Conservation (phyloP, 306 rosid genomes). For the Sindora glabra region DNA sequence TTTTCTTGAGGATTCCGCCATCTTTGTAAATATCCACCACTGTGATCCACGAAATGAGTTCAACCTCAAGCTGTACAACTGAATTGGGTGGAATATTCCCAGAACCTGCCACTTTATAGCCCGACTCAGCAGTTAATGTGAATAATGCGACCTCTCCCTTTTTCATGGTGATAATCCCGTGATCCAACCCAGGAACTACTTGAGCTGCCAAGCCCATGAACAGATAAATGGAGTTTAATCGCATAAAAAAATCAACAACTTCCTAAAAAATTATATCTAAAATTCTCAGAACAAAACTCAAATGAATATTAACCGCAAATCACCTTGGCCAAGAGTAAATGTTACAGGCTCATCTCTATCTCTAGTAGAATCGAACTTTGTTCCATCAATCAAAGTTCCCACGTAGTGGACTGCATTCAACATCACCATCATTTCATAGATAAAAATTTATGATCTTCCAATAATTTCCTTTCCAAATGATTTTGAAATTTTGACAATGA, state of each 20-base stretch:
- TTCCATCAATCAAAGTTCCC: constrained; percentile 42
- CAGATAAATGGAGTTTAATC: background rate
- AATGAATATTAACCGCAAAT: background rate
- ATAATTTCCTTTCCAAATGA: background rate
- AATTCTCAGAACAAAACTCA: background rate
- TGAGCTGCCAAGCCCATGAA: constrained; percentile 31
- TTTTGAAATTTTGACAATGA: background rate
- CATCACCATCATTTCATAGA: background rate
- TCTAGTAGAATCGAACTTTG: constrained; percentile 43
- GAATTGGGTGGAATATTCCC: constrained; percentile 18
- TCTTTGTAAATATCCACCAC: constrained; percentile 55
- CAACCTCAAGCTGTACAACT: constrained; percentile 42
- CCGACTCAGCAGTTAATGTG: constrained; percentile 37
- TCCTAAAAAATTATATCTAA: background rate
- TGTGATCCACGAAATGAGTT: constrained; percentile 52
- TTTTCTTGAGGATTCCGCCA: constrained; percentile 62
- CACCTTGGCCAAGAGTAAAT: constrained; percentile 50
- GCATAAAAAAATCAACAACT: background rate
- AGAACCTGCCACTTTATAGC: constrained; percentile 3
- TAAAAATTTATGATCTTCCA: too few species aligned
- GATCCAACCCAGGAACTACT: constrained; percentile 43
- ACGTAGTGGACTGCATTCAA: constrained; percentile 48
- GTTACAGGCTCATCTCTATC: constrained; percentile 29
- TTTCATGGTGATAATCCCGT: constrained; percentile 48
- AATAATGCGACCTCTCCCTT: constrained; percentile 54